Conservation (phyloP, 495 filamentous ascomycete species). For the Aspergillus saccharolyticus region DNA sequence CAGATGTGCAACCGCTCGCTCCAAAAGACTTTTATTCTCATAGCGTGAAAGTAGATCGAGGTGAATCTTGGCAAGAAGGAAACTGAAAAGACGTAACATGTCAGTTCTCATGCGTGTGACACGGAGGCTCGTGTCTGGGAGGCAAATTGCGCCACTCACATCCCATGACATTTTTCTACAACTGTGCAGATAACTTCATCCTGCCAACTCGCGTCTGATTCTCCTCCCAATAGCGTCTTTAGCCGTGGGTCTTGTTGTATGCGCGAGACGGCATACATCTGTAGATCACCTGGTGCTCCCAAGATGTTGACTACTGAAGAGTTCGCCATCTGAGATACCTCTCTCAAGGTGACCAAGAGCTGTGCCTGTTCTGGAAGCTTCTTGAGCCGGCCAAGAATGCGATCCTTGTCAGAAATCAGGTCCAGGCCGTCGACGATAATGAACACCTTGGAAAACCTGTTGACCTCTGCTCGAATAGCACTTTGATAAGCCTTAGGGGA, state of each 20-base stretch:
- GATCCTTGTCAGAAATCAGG: constrained; percentile 25
- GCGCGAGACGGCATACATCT: constrained; percentile 10
- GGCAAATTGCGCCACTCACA: no score
- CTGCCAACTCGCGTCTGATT: no score
- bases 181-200: no score
- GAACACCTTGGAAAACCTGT: constrained; percentile 29
- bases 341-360: constrained; percentile 29
- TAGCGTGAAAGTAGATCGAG: constrained; percentile 26
- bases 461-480: constrained; percentile 33
- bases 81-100: constrained; percentile 17
- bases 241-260: no score
- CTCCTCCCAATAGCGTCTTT: no score
- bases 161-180: no score
- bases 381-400: constrained; percentile 28
- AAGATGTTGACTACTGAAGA: constrained; percentile 5
- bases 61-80: constrained; percentile 28
- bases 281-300: constrained; percentile 18
- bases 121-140: no score
- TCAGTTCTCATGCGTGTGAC: no score
- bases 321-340: constrained; percentile 16
- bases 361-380: constrained; percentile 35
- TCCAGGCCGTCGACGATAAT: constrained; percentile 33
- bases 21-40: constrained; percentile 18
- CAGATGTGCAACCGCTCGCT: constrained; percentile 25
- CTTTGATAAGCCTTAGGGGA: constrained; percentile 31